Evolutionary conservation across 2,329 filamentous ascomycete species (phyloP), one percentile per base, ranked within the genome.

Genomic region (Botrytis galanthina): DNA sequence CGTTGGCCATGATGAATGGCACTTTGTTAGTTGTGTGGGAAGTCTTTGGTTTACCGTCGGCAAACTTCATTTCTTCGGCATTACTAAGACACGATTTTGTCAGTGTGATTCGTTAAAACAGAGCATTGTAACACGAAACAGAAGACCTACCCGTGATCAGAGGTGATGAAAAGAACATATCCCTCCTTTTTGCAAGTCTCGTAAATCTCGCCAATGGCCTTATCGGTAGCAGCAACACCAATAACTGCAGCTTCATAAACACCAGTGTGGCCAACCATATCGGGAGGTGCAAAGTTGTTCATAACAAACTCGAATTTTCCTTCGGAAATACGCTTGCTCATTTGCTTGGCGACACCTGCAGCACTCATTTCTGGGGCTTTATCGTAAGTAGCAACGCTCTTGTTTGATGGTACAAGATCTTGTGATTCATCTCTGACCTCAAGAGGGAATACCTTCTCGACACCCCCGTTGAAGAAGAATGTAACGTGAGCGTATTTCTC

Each of bases 401-500:
- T 95, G 83, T 97, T 97, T 67, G 94, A 97, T 68, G 94, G 91
- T 63, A 99, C 95, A 7, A 91, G 85, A 81, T 91, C 89, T 82
- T 91, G 89, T 42, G 83, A 84, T 87, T 97, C 92, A 80, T 99
- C 96, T 77, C 96, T 93, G 76, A 91, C 90, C 85, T 99, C 96
- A 66, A 94, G 91, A 71, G 92, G 90, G 85, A 98, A 99, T 76
- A 93, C 93, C 87, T 98, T 97, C 86, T 99, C 96, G 71, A 97
- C 93, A 81, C 96, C 96, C 73, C 96, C 96, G 85, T 99, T 99
- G 91, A 98, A 98, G 89, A 98, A 98, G 89, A 98, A 98, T 73
- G 96, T 98, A 77, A 99, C 96, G 86, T 99, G 96, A 51, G 96
- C 96, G 84, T 99, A 99, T 87, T 99, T 99, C 84, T 99, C 96